Percentiles rank a stretch among this genome's conserved stretches.
Evolutionary conservation across 192 early-diverging fungal genomes (phyloP).

Genomic region (Coemansia sp.): DNA sequence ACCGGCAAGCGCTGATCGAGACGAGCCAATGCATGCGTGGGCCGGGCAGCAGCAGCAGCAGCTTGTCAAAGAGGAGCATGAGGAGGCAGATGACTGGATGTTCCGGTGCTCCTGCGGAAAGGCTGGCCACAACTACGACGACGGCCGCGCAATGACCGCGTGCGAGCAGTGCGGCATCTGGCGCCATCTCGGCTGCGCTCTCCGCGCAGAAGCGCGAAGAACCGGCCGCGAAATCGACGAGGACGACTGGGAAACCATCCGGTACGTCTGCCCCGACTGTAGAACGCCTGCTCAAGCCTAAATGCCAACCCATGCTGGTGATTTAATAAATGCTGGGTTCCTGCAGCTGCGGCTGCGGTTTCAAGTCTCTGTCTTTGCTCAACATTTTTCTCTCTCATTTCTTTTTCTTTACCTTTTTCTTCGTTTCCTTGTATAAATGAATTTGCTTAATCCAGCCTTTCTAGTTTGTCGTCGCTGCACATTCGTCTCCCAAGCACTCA

Average conservation of each 20-base stretch:
- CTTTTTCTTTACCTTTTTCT: neutral
- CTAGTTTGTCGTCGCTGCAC: neutral
- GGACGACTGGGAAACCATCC: slow-evolving; percentile 36
- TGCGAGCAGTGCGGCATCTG: slow-evolving; percentile 35
- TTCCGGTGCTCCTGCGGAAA: slow-evolving; percentile 37
- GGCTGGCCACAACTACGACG: slow-evolving; percentile 35
- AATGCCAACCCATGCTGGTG: neutral
- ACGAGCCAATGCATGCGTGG: slow-evolving; percentile 3
- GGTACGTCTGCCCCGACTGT: slow-evolving; percentile 24
- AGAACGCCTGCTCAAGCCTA: neutral
- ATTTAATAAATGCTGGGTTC: neutral
- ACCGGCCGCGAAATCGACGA: slow-evolving; percentile 28
- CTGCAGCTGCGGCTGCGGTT: no score
- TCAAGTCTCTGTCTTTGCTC: neutral
- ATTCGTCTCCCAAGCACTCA: neutral
- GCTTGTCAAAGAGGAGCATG: neutral
- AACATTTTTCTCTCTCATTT: neutral
- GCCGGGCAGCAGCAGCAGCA: slow-evolving; percentile 12
- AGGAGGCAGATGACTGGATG: slow-evolving; percentile 31
- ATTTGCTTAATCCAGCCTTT: neutral
- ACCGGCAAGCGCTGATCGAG: slow-evolving; percentile 10
- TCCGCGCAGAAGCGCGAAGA: slow-evolving; percentile 27
- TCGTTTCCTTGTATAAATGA: slow-evolving; percentile 4
- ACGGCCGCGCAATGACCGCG: slow-evolving; percentile 43
- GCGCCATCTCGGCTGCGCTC: slow-evolving; percentile 36